Conservation (phyloP, 2,329 filamentous ascomycete genomes). For the Alternaria longipes region DNA sequence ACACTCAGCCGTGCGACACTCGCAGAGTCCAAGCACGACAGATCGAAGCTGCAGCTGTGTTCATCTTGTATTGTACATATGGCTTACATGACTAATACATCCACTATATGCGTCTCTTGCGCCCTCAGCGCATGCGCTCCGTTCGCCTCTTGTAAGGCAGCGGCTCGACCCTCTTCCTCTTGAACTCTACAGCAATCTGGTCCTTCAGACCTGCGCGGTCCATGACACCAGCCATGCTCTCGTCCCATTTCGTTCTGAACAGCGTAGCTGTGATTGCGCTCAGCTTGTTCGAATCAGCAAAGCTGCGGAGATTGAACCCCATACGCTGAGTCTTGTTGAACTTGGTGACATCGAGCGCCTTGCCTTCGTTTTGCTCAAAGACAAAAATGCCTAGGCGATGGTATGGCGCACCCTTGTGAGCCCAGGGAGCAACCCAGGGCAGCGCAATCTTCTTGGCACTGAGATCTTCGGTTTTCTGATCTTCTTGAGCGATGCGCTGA, state of each 20-base stretch:
- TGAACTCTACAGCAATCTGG: conserved; percentile 80
- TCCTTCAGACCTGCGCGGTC: conserved; percentile 76
- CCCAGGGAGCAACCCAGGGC: conserved; percentile 85
- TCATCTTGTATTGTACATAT: conserved; percentile 15
- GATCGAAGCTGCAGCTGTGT: not conserved
- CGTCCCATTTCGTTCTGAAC: conserved; percentile 91
- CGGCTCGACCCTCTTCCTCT: conserved; percentile 77
- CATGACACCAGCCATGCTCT: conserved; percentile 88
- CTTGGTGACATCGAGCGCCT: conserved; percentile 58
- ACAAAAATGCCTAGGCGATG: conserved; percentile 87
- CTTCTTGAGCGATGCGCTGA: conserved; percentile 43
- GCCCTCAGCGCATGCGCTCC: conserved; percentile 55
- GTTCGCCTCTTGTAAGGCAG: conserved; percentile 70
- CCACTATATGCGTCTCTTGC: conserved; percentile 8
- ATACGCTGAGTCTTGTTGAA: conserved; percentile 78
- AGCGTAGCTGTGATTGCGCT: conserved; percentile 82
- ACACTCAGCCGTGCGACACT: not conserved
- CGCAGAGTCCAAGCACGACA: not conserved
- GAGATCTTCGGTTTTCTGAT: conserved; percentile 58
- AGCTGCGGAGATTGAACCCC: conserved; percentile 77
- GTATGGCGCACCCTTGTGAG: conserved; percentile 90
- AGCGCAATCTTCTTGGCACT: conserved; percentile 68
- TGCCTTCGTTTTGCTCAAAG: conserved; percentile 76
- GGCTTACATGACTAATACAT: conserved; percentile 17
- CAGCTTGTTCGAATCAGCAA: conserved; percentile 74